Base-by-base conservation (phyloP, 2,329 filamentous ascomycete genomes). In the Escovopsis sp. region DNA sequence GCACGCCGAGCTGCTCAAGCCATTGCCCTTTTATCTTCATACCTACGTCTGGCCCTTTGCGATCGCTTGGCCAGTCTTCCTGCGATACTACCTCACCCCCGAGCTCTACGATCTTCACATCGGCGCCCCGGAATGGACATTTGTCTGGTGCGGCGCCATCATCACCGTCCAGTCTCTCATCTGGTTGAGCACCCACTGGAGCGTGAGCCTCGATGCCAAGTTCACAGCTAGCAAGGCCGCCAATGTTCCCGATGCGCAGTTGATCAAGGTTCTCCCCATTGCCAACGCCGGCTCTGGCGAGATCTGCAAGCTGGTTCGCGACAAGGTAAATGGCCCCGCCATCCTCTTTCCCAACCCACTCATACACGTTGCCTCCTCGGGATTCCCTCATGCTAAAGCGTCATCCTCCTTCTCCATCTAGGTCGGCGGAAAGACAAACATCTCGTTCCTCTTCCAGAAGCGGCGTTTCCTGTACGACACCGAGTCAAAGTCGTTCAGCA, bases 121-220 rank as follows among this genome's bases (percentile, higher is more conserved):
- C 50, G 77, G 83, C 54, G 88, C 82, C n/a, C 80, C 83, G 53
- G 91, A 98, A 70, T 98, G 91, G 89, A 96, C 93, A 1, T 94
- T 94, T 59, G 85, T 98, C 48, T 98, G 85, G 80, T 76, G 82
- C 51, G 89, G 84, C 55, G 73, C 78, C 51, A 95, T 98, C 58
- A 72, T 93, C 60, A 94, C 88, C 10, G 57, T 82, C 44, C 93
- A 98, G 68, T 80, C 85, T 49, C 73, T 98, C 49, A 67, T 87
- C 53, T 98, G 91, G 89, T 73, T 98, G 48, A 89, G 84, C 67
- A 98, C 91, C 38, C 86, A 96, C 67, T 98, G 91, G 91, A 96
- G 85, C 58, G 86, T 98, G 59, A 80, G 88, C 58, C 68, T 96
- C 49, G 77, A 80, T 56, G 82, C 82, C 19, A 64, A 80, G 47